Base-by-base conservation (phyloP, 352 stramenopile genomes). In the Thalassiosira hispida region DNA sequence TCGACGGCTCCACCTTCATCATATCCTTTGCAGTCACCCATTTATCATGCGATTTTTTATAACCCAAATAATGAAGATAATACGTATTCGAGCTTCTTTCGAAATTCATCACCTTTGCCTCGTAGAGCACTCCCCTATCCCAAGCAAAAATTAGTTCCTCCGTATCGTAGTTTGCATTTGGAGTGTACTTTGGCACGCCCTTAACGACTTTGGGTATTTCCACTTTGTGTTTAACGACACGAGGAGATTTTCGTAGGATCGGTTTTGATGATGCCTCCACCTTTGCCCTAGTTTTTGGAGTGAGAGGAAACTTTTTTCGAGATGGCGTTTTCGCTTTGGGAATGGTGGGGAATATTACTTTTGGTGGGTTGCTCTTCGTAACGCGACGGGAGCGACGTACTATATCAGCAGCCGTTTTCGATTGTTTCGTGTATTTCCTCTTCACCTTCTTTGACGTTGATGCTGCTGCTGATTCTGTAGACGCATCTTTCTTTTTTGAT, bases 321-420 rank as follows among this genome's bases (percentile, higher is more conserved):
- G 31, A 47, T 31, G 55, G 55, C 23, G 55, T 64, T 31, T 51
- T 64, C n/a, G 29, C 11, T 46, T 31, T 40, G 31, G 55, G 55
- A 16, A 64, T 31, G 18, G 29, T 64, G n/a, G 55, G 55, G 31
- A 64, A 64, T 12, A 64, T 33, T 0, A 64, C 55, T n/a, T 31
- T 18, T n/a, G 31, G 55, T 6, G 55, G 55, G 9, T 64, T 42
- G 31, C 55, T 51, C 49, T 64, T 64, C 9, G 14, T 18, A 22
- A 64, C 49, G 55, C 55, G 55, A 29, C 55, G 55, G 23, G 55
- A 64, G 55, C 55, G 55, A 27, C 55, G 29, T 22, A 14, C 29
- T 64, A 64, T 27, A 35, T 27, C n/a, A 55, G 1, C n/a, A 20
- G 22, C 31, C 29, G 12, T 47, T 64, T 64, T 64, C 55, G 1